Evolutionary conservation across 2,329 filamentous ascomycete genomes (phyloP), one percentile per base, ranked within the genome.

Genomic region (Aspergillus quadricinctus): DNA sequence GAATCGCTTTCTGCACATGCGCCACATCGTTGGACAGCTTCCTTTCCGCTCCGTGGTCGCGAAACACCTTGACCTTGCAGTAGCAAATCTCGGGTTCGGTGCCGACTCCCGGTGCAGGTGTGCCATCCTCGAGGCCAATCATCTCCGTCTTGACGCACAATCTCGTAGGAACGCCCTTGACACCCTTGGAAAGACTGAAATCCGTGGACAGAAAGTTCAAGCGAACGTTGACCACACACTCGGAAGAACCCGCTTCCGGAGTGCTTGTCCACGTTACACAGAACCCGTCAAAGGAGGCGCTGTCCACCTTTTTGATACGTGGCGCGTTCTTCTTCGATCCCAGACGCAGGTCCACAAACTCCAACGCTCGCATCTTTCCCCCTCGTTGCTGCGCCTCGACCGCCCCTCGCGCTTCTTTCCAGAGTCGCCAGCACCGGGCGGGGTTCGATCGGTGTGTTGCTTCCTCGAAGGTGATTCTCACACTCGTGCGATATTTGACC

Each of bases 161-260:
- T 49, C 92, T 81, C 6, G 96, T 90, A 0, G 92, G 90, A 61
- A 96, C 95, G 25, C 92, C 92, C 74, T 96, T 96, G 51, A 97
- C 92, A 41, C 92, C 92, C 69, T 97, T 97, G 21, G 92, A 96
- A 68, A 96, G 91, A 72, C 91, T 96, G 71, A 97, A 97, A 69
- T 97, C 92, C 14, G 92, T 97, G 0, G 92, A 97, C 0, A 97
- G 80, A 68, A 97, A 97, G 76, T 97, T 96, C 81, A 96, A 96
- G 48, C 92, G 88, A 17, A 96, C 89, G 5, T 90, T 87, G 56
- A 97, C 83, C 53, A 84, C 88, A 71, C 90, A 92, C 66, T 95
- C 90, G 4, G 86, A 82, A 17, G 35, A 17, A 9, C 59, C 82
- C 76, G 68, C 86, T 1, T 17, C 37, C 9, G 55, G 48, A 28